These are phyloP conservation scores for Setaria italica DNA, from an alignment of 202 grass and related monocot species.

Conservation along the genomic window DNA sequence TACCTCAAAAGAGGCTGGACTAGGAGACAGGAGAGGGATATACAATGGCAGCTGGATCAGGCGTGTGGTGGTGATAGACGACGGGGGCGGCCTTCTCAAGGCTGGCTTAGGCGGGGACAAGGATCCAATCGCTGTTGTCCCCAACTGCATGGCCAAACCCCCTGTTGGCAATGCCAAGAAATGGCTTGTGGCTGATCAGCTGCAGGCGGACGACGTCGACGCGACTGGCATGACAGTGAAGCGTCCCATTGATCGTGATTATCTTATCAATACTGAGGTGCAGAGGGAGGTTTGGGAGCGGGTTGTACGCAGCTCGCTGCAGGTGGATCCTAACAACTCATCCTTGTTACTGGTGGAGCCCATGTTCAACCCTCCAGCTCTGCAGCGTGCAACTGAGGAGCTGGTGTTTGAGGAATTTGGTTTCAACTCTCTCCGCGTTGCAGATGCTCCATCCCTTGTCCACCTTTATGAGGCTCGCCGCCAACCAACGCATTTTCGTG, in stretches of 20 bases:
- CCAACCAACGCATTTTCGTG: constrained; percentile 41
- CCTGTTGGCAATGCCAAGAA: constrained; percentile 53
- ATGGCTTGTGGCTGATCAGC: constrained; percentile 87
- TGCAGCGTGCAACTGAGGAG: constrained; percentile 82
- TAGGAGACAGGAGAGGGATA: background rate
- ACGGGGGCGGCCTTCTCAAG: constrained; percentile 87
- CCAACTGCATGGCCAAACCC: constrained; percentile 79
- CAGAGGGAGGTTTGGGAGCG: constrained; percentile 91
- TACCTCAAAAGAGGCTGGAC: background rate
- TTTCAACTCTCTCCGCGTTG: constrained; percentile 75
- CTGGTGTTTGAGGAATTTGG: constrained; percentile 92
- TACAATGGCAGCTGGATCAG: constrained; percentile 46
- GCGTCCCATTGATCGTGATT: constrained; percentile 92
- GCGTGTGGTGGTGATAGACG: constrained; percentile 84
- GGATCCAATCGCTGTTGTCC: constrained; percentile 76
- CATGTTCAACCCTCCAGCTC: constrained; percentile 75
- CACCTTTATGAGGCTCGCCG: constrained; percentile 81
- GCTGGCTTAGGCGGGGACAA: constrained; percentile 84
- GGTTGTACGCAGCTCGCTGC: constrained; percentile 65
- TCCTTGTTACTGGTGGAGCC: constrained; percentile 90
- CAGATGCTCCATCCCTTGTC: constrained; percentile 83
- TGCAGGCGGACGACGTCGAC: constrained; percentile 73
- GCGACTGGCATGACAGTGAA: constrained; percentile 74
- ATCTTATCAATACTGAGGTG: constrained; percentile 83
- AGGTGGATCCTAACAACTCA: constrained; percentile 60